These are phyloP conservation scores for Albatrellus ellisii DNA, from an alignment of 768 basidiomycete species.

Conservation along the genomic window DNA sequence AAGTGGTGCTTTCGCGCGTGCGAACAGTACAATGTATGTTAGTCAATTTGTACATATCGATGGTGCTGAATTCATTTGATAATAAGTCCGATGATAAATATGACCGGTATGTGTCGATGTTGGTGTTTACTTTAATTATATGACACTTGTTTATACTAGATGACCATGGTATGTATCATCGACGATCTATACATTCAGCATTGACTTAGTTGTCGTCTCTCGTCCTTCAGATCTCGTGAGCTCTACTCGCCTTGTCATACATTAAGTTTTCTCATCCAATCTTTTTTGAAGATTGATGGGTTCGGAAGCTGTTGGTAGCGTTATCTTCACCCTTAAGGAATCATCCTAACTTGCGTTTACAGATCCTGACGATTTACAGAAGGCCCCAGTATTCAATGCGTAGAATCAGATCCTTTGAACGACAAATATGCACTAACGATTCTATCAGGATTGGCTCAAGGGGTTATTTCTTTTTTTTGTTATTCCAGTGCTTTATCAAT, in stretches of 20 bases:
- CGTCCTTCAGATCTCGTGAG: too few relatives aligned
- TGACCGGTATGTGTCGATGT: conserved; percentile 43
- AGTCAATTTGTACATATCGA: not conserved
- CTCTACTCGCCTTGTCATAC: too few relatives aligned
- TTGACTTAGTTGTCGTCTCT: too few relatives aligned
- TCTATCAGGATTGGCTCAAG: conserved; percentile 57
- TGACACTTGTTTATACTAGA: conserved; percentile 27
- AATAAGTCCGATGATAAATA: conserved; percentile 72
- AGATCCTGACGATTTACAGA: conserved; percentile 78
- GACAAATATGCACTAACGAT: not conserved
- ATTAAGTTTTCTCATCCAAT: conserved; percentile 7
- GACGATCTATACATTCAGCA: not conserved
- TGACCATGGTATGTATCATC: conserved; percentile 53
- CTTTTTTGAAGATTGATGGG: conserved; percentile 48
- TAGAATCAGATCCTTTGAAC: conserved; percentile 21
- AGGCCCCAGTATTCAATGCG: conserved; percentile 59
- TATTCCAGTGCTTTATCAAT: conserved; percentile 90
- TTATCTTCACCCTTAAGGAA: not conserved
- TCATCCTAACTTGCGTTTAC: conserved; percentile 5
- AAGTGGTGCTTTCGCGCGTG: conserved; percentile 79
- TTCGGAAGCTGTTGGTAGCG: conserved; percentile 66
- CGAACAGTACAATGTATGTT: conserved; percentile 81
- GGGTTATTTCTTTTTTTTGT: conserved; percentile 84
- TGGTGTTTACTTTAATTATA: not conserved
- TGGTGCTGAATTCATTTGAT: not conserved